Conservation (phyloP, 352 stramenopile genomes). For the Phytophthora melonis region DNA sequence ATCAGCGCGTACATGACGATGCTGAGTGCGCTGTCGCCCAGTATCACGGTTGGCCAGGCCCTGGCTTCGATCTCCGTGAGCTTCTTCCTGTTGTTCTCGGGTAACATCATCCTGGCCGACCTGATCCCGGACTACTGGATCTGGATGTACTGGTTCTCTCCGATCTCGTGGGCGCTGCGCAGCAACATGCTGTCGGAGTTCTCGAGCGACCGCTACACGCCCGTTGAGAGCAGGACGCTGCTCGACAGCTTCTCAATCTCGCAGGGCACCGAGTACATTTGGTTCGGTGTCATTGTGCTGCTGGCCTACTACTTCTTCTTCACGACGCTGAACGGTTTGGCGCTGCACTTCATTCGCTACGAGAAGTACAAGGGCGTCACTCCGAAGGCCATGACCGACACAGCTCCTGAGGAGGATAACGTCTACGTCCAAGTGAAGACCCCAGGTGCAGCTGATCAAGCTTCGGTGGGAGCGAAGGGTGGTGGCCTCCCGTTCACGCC, state of each 20-base stretch:
- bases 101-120: constrained; percentile 78
- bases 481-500: constrained; percentile 52
- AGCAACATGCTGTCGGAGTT: constrained; percentile 75
- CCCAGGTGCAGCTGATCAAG: constrained; percentile 16
- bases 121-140: constrained; percentile 81
- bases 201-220: constrained; percentile 46
- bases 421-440: constrained; percentile 48
- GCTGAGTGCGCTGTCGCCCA: constrained; percentile 64
- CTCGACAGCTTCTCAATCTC: constrained; percentile 55
- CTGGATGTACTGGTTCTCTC: constrained; percentile 86
- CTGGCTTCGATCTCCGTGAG: constrained; percentile 60
- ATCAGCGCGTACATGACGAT: constrained; percentile 77
- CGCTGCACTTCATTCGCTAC: constrained; percentile 57
- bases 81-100: constrained; percentile 80
- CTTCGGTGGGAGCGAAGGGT: constrained; percentile 17
- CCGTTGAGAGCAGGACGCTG: constrained; percentile 8
- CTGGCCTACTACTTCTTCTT: constrained; percentile 59
- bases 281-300: constrained; percentile 50
- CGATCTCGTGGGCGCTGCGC: constrained; percentile 63
- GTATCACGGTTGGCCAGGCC: constrained; percentile 64
- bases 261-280: constrained; percentile 51
- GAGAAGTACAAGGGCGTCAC: too few species aligned
- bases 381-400: too few species aligned
- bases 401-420: constrained; percentile 30
- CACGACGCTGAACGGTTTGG: constrained; percentile 51